Evolutionary conservation across 805 yeast genomes (phyloP), one percentile per base, ranked within the genome.

Genomic region (Candida andamanensis): DNA sequence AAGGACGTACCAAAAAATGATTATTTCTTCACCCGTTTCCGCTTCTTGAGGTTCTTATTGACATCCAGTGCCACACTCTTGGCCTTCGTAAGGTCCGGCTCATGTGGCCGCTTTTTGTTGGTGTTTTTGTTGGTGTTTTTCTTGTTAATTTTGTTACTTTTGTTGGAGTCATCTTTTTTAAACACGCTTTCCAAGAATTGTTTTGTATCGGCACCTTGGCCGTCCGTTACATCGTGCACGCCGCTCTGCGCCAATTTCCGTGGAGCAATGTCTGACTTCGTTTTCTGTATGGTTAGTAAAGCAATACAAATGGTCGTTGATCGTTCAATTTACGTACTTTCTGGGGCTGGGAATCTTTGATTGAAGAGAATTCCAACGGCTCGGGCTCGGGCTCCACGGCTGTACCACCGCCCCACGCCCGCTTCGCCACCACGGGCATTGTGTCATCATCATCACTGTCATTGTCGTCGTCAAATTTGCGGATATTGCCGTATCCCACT

Each of bases 401-500:
- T 11, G 22, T 19, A 8, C 10, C 10, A 19, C 10, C 11, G 11
- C 22, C 22, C 22, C 22, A 19, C 8, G 8, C 11, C 8, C 22
- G 22, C 22, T 19, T 19, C 11, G 11, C 22, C 22, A 19, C 22
- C 11, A 8, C 11, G 11, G 22, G 22, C 22, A 19, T 23, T 6
- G 21, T 4, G 10, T 22, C 25, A 17, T 13, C 31, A 6, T 26
- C 45, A 26, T 40, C 50, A 28, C 36, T 50, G 13, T 41, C 50
- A 13, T 41, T 47, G 17, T 30, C 29, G 13, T 39, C 39, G 17
- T 42, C 56, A 28, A 58, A 46, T 4, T 48, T 38, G 31, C 58
- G 50, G 20, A 69, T 58, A 18, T 64, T 58, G 5, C 67, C 65
- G 40, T 62, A 69, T 0, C 75, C 75, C 7, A 65, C 54, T 3